Conservation (phyloP, 2,329 filamentous ascomycete genomes). For the Botrytis deweyae region DNA sequence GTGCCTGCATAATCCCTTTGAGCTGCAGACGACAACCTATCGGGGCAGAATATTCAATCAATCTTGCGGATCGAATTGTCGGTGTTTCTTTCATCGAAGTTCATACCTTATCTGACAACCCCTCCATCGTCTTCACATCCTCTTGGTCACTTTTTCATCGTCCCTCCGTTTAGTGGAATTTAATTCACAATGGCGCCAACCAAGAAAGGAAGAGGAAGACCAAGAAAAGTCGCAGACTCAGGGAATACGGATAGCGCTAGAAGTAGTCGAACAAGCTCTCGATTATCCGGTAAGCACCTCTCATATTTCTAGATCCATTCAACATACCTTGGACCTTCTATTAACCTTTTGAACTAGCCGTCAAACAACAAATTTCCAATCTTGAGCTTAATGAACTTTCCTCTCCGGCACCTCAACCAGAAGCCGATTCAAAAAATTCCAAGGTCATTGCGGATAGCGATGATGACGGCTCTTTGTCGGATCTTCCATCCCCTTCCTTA, state of each 20-base stretch:
- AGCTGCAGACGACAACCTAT: background rate
- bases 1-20: background rate
- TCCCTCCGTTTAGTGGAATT: background rate
- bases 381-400: constrained; percentile 22
- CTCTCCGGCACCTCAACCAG: constrained; percentile 13
- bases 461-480: constrained; percentile 26
- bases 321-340: background rate
- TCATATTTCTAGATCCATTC: background rate
- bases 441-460: constrained; percentile 15
- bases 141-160: background rate
- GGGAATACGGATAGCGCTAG: constrained; percentile 24
- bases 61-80: background rate
- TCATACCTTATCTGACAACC: background rate
- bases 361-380: constrained; percentile 29
- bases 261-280: constrained; percentile 27
- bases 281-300: constrained; percentile 33
- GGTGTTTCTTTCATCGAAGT: background rate
- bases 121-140: background rate
- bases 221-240: constrained; percentile 25
- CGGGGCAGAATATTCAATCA: background rate
- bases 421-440: background rate
- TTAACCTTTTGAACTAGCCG: constrained; percentile 27
- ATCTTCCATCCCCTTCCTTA: constrained; percentile 26
- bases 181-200: constrained; percentile 26
- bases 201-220: constrained; percentile 30